phyloP scores from a whole-genome alignment of 2,329 filamentous ascomycete species.

The Alternaria infectoria region DNA sequence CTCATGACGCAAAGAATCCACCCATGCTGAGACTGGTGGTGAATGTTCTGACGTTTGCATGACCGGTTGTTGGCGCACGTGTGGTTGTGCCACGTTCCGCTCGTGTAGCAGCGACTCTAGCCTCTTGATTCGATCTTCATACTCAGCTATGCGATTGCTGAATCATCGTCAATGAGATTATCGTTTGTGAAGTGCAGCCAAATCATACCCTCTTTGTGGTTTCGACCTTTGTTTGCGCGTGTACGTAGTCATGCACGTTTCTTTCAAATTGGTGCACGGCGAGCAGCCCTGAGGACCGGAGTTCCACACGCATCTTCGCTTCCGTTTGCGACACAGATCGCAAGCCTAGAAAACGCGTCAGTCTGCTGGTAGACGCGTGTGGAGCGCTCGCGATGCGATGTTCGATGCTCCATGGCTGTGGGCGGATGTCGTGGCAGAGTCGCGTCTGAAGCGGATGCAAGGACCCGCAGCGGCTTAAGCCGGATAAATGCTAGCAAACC shows the following conservation, averaged over 20 bases:
- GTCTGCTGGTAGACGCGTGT: not conserved
- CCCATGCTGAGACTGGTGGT: slow-evolving; percentile 23
- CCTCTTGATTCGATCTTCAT: slow-evolving; percentile 31
- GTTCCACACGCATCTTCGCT: slow-evolving; percentile 32
- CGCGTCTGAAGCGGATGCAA: not conserved
- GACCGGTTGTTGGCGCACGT: slow-evolving; percentile 18
- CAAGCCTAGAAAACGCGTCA: slow-evolving; percentile 21
- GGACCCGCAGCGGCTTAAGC: not conserved
- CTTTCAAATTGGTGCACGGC: slow-evolving; percentile 27
- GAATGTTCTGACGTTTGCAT: slow-evolving; percentile 19
- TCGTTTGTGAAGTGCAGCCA: not conserved
- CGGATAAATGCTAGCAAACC: not conserved
- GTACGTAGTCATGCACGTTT: slow-evolving; percentile 33
- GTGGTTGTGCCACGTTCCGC: slow-evolving; percentile 27
- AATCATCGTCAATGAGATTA: not conserved
- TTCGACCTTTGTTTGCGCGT: slow-evolving; percentile 30
- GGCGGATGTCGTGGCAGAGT: not conserved
- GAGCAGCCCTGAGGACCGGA: slow-evolving; percentile 25
- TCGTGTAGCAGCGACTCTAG: slow-evolving; percentile 32
- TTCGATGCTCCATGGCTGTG: not conserved
- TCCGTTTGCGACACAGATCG: slow-evolving; percentile 35
- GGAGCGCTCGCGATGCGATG: not conserved
- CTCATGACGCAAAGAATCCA: slow-evolving; percentile 25
- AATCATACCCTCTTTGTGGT: slow-evolving; percentile 28
- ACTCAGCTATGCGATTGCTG: slow-evolving; percentile 30